phyloP scores from a whole-genome alignment of 2,329 filamentous ascomycete species.

The Gaeumannomyces tritici region DNA sequence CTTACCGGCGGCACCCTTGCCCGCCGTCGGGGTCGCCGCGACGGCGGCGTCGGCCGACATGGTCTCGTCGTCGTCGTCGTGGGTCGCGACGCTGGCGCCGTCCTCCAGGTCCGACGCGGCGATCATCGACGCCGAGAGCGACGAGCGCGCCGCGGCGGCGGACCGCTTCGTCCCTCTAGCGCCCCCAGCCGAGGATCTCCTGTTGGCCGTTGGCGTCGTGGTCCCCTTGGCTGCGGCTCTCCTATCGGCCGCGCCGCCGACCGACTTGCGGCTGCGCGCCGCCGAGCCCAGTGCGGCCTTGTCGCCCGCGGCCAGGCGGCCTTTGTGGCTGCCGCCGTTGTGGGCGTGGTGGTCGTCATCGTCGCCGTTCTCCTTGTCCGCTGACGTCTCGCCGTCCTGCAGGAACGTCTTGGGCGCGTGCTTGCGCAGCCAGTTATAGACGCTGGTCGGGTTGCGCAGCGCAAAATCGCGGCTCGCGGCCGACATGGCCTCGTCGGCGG shows the following conservation, averaged over 20 bases:
- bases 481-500: conserved; percentile 9
- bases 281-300: conserved; percentile 13
- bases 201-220: conserved; percentile 21
- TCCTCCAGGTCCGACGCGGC: conserved; percentile 18
- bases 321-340: conserved; percentile 1
- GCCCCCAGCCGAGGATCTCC: conserved; percentile 20
- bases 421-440: conserved; percentile 90
- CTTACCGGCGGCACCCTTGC: conserved; percentile 29
- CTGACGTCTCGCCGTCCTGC: conserved; percentile 54
- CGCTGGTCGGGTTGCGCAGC: conserved; percentile 75
- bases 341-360: conserved; percentile 14
- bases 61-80: conserved; percentile 10
- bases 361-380: conserved; percentile 29
- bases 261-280: conserved; percentile 12
- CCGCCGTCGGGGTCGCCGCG: conserved; percentile 15
- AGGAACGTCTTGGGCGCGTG: conserved; percentile 78
- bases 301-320: not conserved
- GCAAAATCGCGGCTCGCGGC: conserved; percentile 39
- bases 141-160: conserved; percentile 15
- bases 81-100: not conserved
- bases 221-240: conserved; percentile 2
- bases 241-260: conserved; percentile 3
- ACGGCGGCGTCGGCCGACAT: conserved; percentile 11
- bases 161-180: conserved; percentile 22
- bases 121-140: not conserved